These are phyloP conservation scores for Cercospora zeae-maydis DNA, from an alignment of 2,329 filamentous ascomycete genomes.

Conservation along the genomic window DNA sequence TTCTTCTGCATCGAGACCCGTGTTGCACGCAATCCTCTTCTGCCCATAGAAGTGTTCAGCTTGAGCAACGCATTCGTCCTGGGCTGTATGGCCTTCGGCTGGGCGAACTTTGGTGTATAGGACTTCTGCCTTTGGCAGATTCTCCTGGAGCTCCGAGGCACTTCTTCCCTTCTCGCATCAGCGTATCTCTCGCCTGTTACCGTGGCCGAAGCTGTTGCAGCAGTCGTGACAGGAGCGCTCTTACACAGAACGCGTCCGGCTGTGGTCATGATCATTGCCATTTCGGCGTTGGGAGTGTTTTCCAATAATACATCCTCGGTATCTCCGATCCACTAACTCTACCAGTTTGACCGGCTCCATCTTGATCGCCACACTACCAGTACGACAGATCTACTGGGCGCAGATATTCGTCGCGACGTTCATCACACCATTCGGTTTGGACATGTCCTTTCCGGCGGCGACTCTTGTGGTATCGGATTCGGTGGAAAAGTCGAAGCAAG, in stretches of 20 bases:
- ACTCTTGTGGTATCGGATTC: conserved; percentile 58
- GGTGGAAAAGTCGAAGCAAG: conserved; percentile 47
- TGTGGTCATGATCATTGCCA: conserved; percentile 39
- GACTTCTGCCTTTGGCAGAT: conserved; percentile 45
- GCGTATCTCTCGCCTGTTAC: conserved; percentile 48
- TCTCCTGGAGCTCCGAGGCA: conserved; percentile 43
- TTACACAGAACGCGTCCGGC: conserved; percentile 29
- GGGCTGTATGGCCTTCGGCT: conserved; percentile 31
- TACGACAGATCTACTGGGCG: conserved; percentile 60
- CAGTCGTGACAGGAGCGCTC: conserved; percentile 39
- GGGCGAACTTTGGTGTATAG: conserved; percentile 33
- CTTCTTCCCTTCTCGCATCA: conserved; percentile 44
- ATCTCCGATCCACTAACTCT: neutral
- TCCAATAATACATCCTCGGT: neutral
- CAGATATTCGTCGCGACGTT: conserved; percentile 59
- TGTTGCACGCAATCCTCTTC: conserved; percentile 20
- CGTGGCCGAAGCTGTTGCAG: conserved; percentile 46
- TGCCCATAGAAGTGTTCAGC: conserved; percentile 32
- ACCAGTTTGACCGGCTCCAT: conserved; percentile 37
- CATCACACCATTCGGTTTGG: conserved; percentile 53
- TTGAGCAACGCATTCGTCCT: conserved; percentile 30
- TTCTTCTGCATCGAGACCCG: conserved; percentile 32
- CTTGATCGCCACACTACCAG: conserved; percentile 47
- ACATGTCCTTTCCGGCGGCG: conserved; percentile 63
- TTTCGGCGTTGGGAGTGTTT: conserved; percentile 37